phyloP scores from a whole-genome alignment of 768 basidiomycete species.

The Rhodotorula diobovata region DNA sequence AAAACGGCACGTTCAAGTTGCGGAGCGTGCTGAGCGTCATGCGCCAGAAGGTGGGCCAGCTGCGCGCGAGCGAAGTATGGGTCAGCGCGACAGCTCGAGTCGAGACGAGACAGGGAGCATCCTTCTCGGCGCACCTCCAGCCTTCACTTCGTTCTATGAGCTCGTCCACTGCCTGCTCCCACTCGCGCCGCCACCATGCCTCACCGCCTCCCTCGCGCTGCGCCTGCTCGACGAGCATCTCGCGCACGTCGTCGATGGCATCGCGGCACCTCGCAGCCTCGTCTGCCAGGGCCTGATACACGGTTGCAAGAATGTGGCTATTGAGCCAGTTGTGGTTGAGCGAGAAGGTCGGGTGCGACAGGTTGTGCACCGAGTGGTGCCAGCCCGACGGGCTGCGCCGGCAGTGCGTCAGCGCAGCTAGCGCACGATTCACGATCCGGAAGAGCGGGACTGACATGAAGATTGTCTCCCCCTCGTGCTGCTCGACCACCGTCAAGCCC shows the following conservation, averaged over 20 bases:
- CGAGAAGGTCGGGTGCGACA: conserved; percentile 34
- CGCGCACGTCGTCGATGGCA: conserved; percentile 34
- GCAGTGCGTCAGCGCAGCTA: too few species aligned
- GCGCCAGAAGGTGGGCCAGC: conserved; percentile 36
- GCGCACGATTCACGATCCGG: too few species aligned
- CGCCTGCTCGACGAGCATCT: conserved; percentile 19
- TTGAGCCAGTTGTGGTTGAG: conserved; percentile 43
- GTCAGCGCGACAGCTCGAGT: not conserved
- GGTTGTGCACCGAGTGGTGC: conserved; percentile 34
- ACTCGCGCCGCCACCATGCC: conserved; percentile 26
- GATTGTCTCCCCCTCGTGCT: conserved; percentile 11
- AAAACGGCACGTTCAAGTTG: not conserved
- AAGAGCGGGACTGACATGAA: conserved; percentile 12
- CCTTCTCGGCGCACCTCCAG: conserved; percentile 36
- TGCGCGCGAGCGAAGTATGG: not conserved
- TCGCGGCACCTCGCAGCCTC: conserved; percentile 21
- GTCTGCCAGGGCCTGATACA: conserved; percentile 26
- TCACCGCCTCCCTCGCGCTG: not conserved
- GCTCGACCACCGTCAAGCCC: conserved; percentile 22
- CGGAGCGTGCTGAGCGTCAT: conserved; percentile 25
- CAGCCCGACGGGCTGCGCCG: conserved; percentile 35
- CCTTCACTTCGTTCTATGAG: conserved; percentile 37
- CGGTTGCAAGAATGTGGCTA: conserved; percentile 19
- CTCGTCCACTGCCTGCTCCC: conserved; percentile 31
- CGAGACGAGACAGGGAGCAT: too few species aligned